Evolutionary conservation across 2,329 filamentous ascomycete species (phyloP), one percentile per base, ranked within the genome.

Genomic region (Xylariales sp.): DNA sequence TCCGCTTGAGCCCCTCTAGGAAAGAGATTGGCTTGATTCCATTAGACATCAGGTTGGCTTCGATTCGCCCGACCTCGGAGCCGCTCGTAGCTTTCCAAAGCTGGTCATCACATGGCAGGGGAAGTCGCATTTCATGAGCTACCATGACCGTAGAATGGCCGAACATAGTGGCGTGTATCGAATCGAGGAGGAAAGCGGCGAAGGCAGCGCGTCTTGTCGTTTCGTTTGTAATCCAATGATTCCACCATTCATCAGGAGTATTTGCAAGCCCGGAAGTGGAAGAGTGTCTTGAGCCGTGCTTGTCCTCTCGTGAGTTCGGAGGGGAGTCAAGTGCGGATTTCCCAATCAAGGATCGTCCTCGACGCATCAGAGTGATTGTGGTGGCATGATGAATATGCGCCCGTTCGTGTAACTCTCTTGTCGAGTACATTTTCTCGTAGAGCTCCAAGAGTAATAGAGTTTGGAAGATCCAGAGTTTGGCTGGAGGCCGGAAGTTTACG

Each of bases 341-440:
- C 7, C 90, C 91, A 48, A 95, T 90, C 11, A 98, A 70, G 2
- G 90, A 95, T 53, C 89, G 86, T 4, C 93, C 93, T 53, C 93
- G 80, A 25, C 93, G 84, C 91, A 98, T 97, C 45, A 97, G 69
- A 0, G 90, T 95, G 49, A 98, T 81, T 0, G 90, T 96, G 0
- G 91, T 96, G 11, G 91, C 91, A 59, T 98, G 93, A 56, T 97
- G 91, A 33, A 97, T 95, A 54, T 97, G 91, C 1, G 91, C 91
- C 50, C 93, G 78, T 64, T 98, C 93, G 62, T 98, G 93, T 22
- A 97, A 70, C 44, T 88, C 84, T 49, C 90, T 78, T 1, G 91
- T 95, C 28, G 89, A 93, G 61, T 91, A 97, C 86, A 95, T 93
- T 71, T 98, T 98, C 67, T 98, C 93, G 55, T 95, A 97, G 1